Evolutionary conservation across 768 basidiomycete genomes (phyloP).

Genomic region (Trametes sanguinea): DNA sequence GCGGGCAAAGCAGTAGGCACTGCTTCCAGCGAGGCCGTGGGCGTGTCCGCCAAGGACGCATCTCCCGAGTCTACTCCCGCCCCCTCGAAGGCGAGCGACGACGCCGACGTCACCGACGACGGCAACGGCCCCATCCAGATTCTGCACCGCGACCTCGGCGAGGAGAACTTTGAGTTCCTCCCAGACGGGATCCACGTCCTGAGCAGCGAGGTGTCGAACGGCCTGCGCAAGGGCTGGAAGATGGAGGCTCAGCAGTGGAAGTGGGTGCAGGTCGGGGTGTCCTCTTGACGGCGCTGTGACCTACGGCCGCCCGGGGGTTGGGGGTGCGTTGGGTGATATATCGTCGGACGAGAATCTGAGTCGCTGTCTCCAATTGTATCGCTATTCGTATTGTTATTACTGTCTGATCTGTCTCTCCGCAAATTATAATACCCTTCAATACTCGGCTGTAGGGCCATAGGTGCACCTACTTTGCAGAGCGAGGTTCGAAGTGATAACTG

Average conservation of each 20-base stretch:
- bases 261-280: slow-evolving; percentile 28
- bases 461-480: too few relatives aligned
- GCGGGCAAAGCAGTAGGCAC: too few relatives aligned
- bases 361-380: slow-evolving; percentile 12
- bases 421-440: background rate
- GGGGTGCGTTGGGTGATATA: too few relatives aligned
- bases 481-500: too few relatives aligned
- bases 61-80: background rate
- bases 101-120: slow-evolving; percentile 1
- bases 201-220: slow-evolving; percentile 28
- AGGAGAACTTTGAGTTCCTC: slow-evolving; percentile 32
- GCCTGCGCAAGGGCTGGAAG: slow-evolving; percentile 34
- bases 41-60: background rate
- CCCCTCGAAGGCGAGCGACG: slow-evolving; percentile 15
- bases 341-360: background rate
- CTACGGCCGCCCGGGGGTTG: too few relatives aligned
- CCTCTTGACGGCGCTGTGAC: background rate
- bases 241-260: slow-evolving; percentile 35
- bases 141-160: slow-evolving; percentile 28
- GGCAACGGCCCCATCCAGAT: slow-evolving; percentile 22
- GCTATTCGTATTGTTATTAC: slow-evolving; percentile 17
- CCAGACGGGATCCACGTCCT: slow-evolving; percentile 33
- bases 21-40: background rate
- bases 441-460: too few relatives aligned
- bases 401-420: background rate